Evolutionary conservation across 202 grass and related monocot genomes (phyloP).

Genomic region (Brachypodium distachyon): DNA sequence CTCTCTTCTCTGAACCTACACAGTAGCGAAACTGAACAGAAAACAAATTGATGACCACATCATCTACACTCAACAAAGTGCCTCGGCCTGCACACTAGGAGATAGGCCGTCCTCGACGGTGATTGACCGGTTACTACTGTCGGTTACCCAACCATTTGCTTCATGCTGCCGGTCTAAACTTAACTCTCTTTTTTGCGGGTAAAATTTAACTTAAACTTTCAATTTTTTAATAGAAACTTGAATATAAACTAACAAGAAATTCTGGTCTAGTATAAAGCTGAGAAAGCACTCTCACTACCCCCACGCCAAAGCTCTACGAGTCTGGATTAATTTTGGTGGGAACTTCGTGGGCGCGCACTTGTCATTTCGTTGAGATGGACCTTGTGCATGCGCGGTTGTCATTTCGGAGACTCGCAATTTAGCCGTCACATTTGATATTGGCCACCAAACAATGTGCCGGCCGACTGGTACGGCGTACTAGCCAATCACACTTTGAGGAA

Average conservation of each 20-base stretch:
- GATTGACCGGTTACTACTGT: background rate
- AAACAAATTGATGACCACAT: background rate
- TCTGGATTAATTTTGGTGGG: background rate
- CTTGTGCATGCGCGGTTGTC: background rate
- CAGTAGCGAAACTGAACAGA: background rate
- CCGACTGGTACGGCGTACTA: background rate
- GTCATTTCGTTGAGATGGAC: background rate
- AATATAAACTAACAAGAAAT: too few relatives aligned
- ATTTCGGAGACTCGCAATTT: background rate
- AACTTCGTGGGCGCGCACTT: background rate
- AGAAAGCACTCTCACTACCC: background rate
- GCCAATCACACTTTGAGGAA: background rate
- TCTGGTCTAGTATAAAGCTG: too few relatives aligned
- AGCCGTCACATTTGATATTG: background rate
- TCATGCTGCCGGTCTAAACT: background rate
- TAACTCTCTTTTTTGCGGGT: too few relatives aligned
- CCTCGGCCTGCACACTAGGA: background rate
- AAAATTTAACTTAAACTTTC: too few relatives aligned
- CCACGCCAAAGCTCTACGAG: background rate
- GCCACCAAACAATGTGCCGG: background rate
- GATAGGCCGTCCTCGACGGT: background rate
- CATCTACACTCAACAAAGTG: too few relatives aligned
- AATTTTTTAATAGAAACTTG: too few relatives aligned
- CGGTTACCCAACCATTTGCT: background rate
- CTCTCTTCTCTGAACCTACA: background rate